These are phyloP conservation scores for Mucuna pruriens DNA, from an alignment of 306 rosid species.

Conservation along the genomic window DNA sequence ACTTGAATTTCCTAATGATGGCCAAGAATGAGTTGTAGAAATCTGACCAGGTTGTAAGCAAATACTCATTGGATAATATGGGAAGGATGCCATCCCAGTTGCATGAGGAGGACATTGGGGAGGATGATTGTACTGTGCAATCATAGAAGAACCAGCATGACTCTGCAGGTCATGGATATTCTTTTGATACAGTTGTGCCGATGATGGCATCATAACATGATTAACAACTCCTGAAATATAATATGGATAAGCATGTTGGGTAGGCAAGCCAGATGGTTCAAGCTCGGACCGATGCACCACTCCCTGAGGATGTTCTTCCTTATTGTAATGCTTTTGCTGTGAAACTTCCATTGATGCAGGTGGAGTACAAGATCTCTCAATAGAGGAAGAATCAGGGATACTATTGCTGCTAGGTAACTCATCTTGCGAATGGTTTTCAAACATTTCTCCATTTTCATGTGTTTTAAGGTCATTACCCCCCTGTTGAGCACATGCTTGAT, in stretches of 20 bases:
- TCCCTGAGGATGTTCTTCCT: conserved; percentile 56
- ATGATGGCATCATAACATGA: conserved; percentile 74
- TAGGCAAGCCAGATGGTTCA: conserved; percentile 54
- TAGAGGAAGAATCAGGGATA: conserved; percentile 73
- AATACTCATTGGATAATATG: conserved; percentile 69
- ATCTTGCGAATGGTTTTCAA: conserved; percentile 68
- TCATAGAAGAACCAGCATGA: conserved; percentile 61
- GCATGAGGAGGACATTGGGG: conserved; percentile 73
- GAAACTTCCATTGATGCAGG: conserved; percentile 65
- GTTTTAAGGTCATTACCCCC: conserved; percentile 48
- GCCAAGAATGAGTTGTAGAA: conserved; percentile 69
- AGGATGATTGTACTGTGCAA: conserved; percentile 74
- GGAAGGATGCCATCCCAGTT: conserved; percentile 72
- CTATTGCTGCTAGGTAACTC: conserved; percentile 74
- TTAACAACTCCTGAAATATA: conserved; percentile 69
- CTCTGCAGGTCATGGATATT: conserved; percentile 73
- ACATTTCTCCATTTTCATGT: conserved; percentile 64
- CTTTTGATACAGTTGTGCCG: conserved; percentile 71
- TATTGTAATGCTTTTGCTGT: conserved; percentile 52
- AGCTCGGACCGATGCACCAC: conserved; percentile 46
- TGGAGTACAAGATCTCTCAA: conserved; percentile 89
- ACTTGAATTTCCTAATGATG: conserved; percentile 64
- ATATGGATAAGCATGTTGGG: conserved; percentile 77
- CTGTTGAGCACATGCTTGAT: conserved; percentile 50
- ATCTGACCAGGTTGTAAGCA: conserved; percentile 86